Base-by-base conservation (phyloP, 2,329 filamentous ascomycete genomes). In the Pseudocercospora ulei region DNA sequence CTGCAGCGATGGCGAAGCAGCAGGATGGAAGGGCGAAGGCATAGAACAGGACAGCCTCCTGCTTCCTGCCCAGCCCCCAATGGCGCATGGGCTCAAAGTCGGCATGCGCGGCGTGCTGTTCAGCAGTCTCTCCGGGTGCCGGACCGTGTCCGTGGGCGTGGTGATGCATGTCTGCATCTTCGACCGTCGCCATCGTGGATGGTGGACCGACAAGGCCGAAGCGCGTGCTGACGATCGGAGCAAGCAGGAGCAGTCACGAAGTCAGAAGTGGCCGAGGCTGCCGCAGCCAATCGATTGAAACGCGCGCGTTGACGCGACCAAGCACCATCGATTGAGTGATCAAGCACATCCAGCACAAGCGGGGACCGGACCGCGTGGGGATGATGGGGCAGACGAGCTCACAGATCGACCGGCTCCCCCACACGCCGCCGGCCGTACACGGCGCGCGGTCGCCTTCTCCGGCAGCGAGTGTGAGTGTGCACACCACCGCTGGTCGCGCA, bases 31-130 rank as follows among this genome's bases (percentile, higher is more conserved):
- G 43, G 2, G 49, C 43, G 28, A 54, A 51, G 40, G 31, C 25
- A 44, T 58, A 59, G 51, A 59, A 59, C 24, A 59, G 44, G 4
- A 46, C 35, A 7, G 38, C 44, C 39, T 58, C 57, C 13, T 40
- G 37, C 27, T 43, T 39, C 11, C 46, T 41, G 9, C 45, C 45
- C 13, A 59, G 43, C 3, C 56, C 56, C 50, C 52, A 58, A 47
- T 56, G 54, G 19, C 52, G 43, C 30, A 50, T 47, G 16, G 48
- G 41, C 13, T 44, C 19, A 31, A 47, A 48, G 26, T 44, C 20
- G 35, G 42, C 42, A 34, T 56, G 55, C n/a, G 41, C 39, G 11
- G 50, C 51, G 35, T 57, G 55, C 27, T 55, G 51, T 24, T 54
- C 52, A 17, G 44, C 44, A 3, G 48, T 55, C 42, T 57, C 55